Evolutionary conservation across 2,329 filamentous ascomycete species (phyloP).

Genomic region (Raffaelea arxii): DNA sequence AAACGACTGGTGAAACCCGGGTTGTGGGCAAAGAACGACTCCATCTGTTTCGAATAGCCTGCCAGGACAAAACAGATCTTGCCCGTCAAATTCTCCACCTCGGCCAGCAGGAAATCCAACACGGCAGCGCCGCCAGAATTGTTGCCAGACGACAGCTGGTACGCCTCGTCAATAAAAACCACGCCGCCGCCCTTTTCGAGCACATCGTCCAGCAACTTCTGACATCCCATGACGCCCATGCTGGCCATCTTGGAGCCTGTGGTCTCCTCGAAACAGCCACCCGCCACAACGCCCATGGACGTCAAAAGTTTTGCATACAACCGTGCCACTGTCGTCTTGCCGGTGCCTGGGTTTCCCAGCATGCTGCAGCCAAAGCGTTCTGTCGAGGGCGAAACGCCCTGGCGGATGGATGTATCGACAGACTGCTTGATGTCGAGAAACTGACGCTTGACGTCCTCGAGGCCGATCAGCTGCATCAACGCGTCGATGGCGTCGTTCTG

Average conservation of each 20-base stretch:
- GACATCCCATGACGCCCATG: slow-evolving; percentile 45
- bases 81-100: slow-evolving; percentile 62
- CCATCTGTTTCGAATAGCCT: slow-evolving; percentile 67
- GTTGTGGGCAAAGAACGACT: slow-evolving; percentile 66
- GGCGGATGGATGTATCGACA: slow-evolving; percentile 50
- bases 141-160: slow-evolving; percentile 56
- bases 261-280: slow-evolving; percentile 51
- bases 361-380: slow-evolving; percentile 55
- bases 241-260: slow-evolving; percentile 55
- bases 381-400: slow-evolving; percentile 40
- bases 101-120: slow-evolving; percentile 60
- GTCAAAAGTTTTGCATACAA: slow-evolving; percentile 58
- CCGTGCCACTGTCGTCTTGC: slow-evolving; percentile 68
- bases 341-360: slow-evolving; percentile 66
- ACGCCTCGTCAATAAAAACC: slow-evolving; percentile 71
- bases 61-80: slow-evolving; percentile 65
- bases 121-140: slow-evolving; percentile 49
- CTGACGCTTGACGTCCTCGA: slow-evolving; percentile 57
- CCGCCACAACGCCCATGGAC: slow-evolving; percentile 52
- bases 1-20: slow-evolving; percentile 61
- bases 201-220: slow-evolving; percentile 47
- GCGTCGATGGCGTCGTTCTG: slow-evolving; percentile 46
- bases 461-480: slow-evolving; percentile 61
- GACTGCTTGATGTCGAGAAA: slow-evolving; percentile 54
- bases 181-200: slow-evolving; percentile 53